Evolutionary conservation across 768 basidiomycete genomes (phyloP).

Genomic region (Mycena floridula): DNA sequence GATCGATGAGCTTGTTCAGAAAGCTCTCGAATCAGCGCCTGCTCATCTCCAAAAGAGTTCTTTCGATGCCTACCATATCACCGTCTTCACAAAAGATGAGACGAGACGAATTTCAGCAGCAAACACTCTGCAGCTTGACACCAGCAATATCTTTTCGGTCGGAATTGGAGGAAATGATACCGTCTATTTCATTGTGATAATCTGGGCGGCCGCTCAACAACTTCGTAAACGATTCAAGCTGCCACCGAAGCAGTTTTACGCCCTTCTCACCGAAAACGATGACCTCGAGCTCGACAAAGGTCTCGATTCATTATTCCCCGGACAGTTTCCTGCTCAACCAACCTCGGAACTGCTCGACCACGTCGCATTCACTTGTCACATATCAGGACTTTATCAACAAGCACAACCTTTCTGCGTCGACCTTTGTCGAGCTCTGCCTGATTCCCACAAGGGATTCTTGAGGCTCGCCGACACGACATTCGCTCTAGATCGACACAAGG

Average conservation of each 20-base stretch:
- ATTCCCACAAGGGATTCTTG: slow-evolving; percentile 40
- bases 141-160: slow-evolving; percentile 23
- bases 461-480: slow-evolving; percentile 43
- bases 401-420: slow-evolving; percentile 27
- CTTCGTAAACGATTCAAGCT: slow-evolving; percentile 43
- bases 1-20: not conserved
- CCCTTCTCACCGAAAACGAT: slow-evolving; percentile 38
- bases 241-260: slow-evolving; percentile 49
- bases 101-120: slow-evolving; percentile 6
- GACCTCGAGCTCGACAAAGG: slow-evolving; percentile 43
- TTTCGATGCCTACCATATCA: slow-evolving; percentile 28
- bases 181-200: slow-evolving; percentile 42
- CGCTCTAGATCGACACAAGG: slow-evolving; percentile 28
- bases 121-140: slow-evolving; percentile 8
- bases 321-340: slow-evolving; percentile 23
- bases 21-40: not conserved
- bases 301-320: slow-evolving; percentile 35
- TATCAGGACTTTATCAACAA: slow-evolving; percentile 25
- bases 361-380: slow-evolving; percentile 37
- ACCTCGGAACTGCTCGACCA: slow-evolving; percentile 36
- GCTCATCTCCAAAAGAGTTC: not conserved
- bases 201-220: slow-evolving; percentile 49
- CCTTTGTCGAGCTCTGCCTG: slow-evolving; percentile 24
- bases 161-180: slow-evolving; percentile 33
- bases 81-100: slow-evolving; percentile 30